A percentile compares a stretch with the other conserved stretches of the same genome.
phyloP scores from a whole-genome alignment of 1,284 basidiomycete genomes.

The Limonomyces culmigenus region DNA sequence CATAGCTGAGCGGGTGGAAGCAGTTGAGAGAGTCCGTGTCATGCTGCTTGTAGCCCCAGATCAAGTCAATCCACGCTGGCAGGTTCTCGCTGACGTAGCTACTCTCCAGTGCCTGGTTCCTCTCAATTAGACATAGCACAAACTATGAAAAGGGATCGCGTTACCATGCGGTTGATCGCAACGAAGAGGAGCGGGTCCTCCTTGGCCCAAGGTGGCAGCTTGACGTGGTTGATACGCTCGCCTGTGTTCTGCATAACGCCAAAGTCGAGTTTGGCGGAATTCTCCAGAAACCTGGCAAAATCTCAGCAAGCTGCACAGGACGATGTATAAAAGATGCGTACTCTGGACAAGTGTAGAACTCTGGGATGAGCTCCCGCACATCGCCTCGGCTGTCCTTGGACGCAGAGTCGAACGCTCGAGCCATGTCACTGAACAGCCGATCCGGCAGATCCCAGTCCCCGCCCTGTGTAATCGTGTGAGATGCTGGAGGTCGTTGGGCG shows the following conservation, averaged over 20 bases:
- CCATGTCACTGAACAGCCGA: slow-evolving; percentile 73
- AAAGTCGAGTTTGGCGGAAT: slow-evolving; percentile 63
- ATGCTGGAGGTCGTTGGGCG: too few species aligned
- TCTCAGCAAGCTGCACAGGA: not conserved
- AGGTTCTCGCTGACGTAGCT: slow-evolving; percentile 77
- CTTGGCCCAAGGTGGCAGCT: slow-evolving; percentile 84
- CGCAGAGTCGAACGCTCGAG: slow-evolving; percentile 73
- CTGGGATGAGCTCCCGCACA: slow-evolving; percentile 87
- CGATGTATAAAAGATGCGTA: slow-evolving; percentile 14
- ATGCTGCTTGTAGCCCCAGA: slow-evolving; percentile 80
- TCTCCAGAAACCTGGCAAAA: slow-evolving; percentile 46
- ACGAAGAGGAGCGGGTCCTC: slow-evolving; percentile 77
- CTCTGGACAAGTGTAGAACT: slow-evolving; percentile 77
- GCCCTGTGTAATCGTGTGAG: slow-evolving; percentile 27
- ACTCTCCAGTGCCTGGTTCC: slow-evolving; percentile 69
- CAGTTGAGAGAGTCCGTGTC: slow-evolving; percentile 69
- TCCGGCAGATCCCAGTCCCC: slow-evolving; percentile 97
- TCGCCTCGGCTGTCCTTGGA: slow-evolving; percentile 80
- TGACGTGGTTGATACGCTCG: slow-evolving; percentile 76
- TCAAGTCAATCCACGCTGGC: slow-evolving; percentile 86
- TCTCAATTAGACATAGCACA: slow-evolving; percentile 1
- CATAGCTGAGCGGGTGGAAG: slow-evolving; percentile 91
- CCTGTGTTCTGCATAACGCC: slow-evolving; percentile 69
- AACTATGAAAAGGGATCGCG: slow-evolving; percentile 5
- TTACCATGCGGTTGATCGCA: slow-evolving; percentile 59